A percentile compares a stretch with the other conserved stretches of the same genome.
phyloP scores from a whole-genome alignment of 2,329 filamentous ascomycete species.

The Zasmidium cellare region DNA sequence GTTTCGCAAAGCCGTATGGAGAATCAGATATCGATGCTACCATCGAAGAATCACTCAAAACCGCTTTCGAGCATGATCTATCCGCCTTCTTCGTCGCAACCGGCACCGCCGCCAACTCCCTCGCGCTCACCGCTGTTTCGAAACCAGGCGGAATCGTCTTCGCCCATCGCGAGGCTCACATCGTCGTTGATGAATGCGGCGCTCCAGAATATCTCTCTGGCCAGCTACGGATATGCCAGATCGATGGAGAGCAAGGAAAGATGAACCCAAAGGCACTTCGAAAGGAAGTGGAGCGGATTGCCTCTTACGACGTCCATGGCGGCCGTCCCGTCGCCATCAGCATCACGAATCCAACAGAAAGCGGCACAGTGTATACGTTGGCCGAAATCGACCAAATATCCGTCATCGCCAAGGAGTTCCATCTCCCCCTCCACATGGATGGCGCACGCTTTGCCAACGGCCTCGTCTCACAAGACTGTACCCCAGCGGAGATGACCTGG shows the following conservation, averaged over 20 bases:
- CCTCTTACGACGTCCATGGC: neutral
- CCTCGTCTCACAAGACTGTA: neutral
- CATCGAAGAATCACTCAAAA: neutral
- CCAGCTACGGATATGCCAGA: neutral
- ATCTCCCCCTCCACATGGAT: neutral
- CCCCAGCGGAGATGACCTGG: neutral
- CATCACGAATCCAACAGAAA: neutral
- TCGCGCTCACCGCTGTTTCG: neutral
- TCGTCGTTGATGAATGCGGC: neutral
- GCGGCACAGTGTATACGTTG: neutral
- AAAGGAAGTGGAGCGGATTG: neutral
- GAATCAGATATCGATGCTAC: neutral
- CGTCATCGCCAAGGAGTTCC: neutral
- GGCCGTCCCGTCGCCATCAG: neutral
- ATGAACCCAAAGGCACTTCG: neutral
- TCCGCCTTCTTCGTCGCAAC: neutral
- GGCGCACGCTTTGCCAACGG: neutral
- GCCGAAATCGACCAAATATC: neutral
- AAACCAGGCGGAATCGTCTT: neutral
- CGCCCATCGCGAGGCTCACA: neutral
- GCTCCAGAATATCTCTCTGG: neutral
- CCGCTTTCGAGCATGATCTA: neutral
- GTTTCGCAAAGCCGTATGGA: neutral
- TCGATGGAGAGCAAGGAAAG: neutral
- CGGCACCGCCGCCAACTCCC: neutral